phyloP scores from a whole-genome alignment of 257 asterid species.

The Solanum boliviense region DNA sequence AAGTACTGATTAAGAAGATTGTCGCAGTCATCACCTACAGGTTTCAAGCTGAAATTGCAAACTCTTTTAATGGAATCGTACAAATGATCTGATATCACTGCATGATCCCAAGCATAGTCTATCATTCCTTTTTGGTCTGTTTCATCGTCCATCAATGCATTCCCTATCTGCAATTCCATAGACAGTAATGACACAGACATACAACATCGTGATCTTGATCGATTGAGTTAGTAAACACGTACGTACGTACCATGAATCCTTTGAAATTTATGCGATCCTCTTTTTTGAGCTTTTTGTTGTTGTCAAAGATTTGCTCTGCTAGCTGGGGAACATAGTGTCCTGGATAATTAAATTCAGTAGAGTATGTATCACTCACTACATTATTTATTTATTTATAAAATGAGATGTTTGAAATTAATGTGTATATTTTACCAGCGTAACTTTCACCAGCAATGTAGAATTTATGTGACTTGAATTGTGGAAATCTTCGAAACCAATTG shows the following conservation, averaged over 20 bases:
- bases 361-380: neutral
- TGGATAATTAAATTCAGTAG: neutral
- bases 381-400: neutral
- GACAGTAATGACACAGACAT: neutral
- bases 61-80: slow-evolving; percentile 25
- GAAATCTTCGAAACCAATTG: slow-evolving; percentile 75
- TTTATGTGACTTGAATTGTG: slow-evolving; percentile 65
- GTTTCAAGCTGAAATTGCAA: slow-evolving; percentile 42
- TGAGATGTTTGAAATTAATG: neutral
- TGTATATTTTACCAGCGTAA: slow-evolving; percentile 41
- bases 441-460: slow-evolving; percentile 91
- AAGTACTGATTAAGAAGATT: slow-evolving; percentile 28
- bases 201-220: neutral
- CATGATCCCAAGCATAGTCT: slow-evolving; percentile 91
- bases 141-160: slow-evolving; percentile 72
- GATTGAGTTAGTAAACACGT: too few relatives aligned
- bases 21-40: slow-evolving; percentile 20
- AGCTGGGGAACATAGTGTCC: slow-evolving; percentile 90
- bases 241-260: slow-evolving; percentile 52
- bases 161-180: slow-evolving; percentile 51
- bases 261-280: slow-evolving; percentile 39
- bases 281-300: slow-evolving; percentile 21
- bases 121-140: slow-evolving; percentile 68
- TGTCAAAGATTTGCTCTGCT: slow-evolving; percentile 47
- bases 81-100: slow-evolving; percentile 70